Evolutionary conservation across 1,284 basidiomycete genomes (phyloP).

Genomic region (Peniophora sp.): DNA sequence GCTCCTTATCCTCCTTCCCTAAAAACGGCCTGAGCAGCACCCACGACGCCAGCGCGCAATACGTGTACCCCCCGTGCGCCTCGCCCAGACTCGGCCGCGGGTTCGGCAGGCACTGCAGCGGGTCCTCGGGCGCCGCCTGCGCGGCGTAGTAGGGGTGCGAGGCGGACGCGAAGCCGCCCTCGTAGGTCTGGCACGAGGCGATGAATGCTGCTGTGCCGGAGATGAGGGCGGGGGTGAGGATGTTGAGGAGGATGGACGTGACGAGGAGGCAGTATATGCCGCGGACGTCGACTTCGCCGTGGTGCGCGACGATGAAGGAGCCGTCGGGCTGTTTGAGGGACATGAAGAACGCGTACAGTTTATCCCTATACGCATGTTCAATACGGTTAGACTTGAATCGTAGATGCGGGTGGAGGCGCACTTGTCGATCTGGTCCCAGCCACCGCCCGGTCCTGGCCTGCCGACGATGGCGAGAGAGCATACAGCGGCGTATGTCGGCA

Average conservation of each 20-base stretch:
- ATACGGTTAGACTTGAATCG: neutral
- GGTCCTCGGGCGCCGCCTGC: constrained; percentile 4
- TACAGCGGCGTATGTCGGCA: constrained; percentile 88
- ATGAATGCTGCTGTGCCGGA: constrained; percentile 56
- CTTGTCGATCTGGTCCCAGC: constrained; percentile 82
- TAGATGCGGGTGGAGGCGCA: constrained; percentile 22
- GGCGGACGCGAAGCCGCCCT: constrained; percentile 89
- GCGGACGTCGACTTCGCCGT: constrained; percentile 91
- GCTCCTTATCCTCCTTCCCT: constrained; percentile 13
- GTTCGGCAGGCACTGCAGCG: constrained; percentile 23
- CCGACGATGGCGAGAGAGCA: constrained; percentile 82
- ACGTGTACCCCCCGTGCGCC: constrained; percentile 97
- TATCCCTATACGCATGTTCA: constrained; percentile 34
- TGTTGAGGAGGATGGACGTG: constrained; percentile 64
- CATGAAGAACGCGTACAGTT: constrained; percentile 87
- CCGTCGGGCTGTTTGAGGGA: constrained; percentile 92
- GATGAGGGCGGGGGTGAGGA: constrained; percentile 86
- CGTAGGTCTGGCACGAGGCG: constrained; percentile 91
- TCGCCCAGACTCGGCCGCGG: constrained; percentile 75
- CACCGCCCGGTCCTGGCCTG: constrained; percentile 59
- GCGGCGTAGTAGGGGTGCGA: constrained; percentile 57
- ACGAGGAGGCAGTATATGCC: constrained; percentile 74
- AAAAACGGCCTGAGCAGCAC: constrained; percentile 63
- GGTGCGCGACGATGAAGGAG: constrained; percentile 83
- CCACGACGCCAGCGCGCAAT: constrained; percentile 85